Base-by-base conservation (phyloP, 2,329 filamentous ascomycete species). In the Aureobasidium melanogenum region DNA sequence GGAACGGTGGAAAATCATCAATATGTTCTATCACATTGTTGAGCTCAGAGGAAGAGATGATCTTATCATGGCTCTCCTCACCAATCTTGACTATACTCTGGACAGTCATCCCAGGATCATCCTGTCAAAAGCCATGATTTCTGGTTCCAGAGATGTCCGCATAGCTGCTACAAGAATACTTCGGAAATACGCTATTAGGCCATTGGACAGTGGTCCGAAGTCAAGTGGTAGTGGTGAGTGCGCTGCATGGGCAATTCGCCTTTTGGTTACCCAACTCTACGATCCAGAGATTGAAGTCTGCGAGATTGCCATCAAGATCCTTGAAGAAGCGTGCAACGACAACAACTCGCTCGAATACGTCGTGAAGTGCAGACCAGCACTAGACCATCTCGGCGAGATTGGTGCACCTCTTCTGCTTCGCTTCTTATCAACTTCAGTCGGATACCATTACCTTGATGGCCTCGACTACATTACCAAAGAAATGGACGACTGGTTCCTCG, bases 401-500 rank as follows among this genome's bases (percentile, higher is more conserved):
- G 94, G 94, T 2, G 94, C 95, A 17, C 94, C 95, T 1, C 79
- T 99, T 24, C 82, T 99, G 5, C 79, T 99, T 56, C 88, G 94
- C 43, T 99, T 99, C 74, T 75, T 99, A 59, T 97, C 92, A 0
- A 97, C 93, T 0, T 97, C 92, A 2, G 93, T 97, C 62, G 94
- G 94, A 54, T 99, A 99, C 70, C 92, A 97, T 73, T 99, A 99
- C 73, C 81, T 99, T 6, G 91, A 97, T 70, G 94, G 92, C 0
- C 80, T 99, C 46, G 95, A 99, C 76, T 99, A 99, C 72, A 99
- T 99, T 73, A 97, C 92, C 64, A 94, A 96, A 71, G 95, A 99
- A 73, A 99, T 99, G 94, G 94, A 99, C 67, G 95, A 99, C 75
- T 99, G 94, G 94, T 99, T 97, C 71, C 80, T 99, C 19, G 94